Percentiles rank a stretch among this genome's conserved stretches.
Conservation (phyloP, 2,329 filamentous ascomycete genomes). For the Ramichloridium luteum region DNA sequence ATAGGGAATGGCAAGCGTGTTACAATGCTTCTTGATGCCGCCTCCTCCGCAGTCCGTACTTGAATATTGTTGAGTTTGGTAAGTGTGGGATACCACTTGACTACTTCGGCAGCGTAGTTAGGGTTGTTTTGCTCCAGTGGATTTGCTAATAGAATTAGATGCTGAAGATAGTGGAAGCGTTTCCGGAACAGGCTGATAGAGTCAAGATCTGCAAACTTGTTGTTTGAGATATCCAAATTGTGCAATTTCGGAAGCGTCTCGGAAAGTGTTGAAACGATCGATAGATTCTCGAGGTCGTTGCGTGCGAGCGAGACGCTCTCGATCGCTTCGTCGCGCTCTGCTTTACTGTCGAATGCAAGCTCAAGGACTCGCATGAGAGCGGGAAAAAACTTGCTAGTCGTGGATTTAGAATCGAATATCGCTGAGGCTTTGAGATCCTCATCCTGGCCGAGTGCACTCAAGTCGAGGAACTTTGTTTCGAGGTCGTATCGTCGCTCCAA, state of each 20-base stretch:
- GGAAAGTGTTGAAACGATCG: slow-evolving; percentile 60
- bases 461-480: slow-evolving; percentile 62
- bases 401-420: slow-evolving; percentile 59
- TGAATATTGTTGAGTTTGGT: slow-evolving; percentile 62
- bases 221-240: slow-evolving; percentile 80
- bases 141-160: slow-evolving; percentile 66
- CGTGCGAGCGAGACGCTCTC: slow-evolving; percentile 68
- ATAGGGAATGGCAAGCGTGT: slow-evolving; percentile 49
- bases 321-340: slow-evolving; percentile 66
- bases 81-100: slow-evolving; percentile 73
- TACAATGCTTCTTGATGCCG: slow-evolving; percentile 43
- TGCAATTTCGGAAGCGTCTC: slow-evolving; percentile 73
- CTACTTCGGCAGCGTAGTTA: slow-evolving; percentile 53
- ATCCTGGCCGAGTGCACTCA: slow-evolving; percentile 67
- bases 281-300: slow-evolving; percentile 65
- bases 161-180: slow-evolving; percentile 67
- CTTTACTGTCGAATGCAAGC: slow-evolving; percentile 56
- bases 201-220: slow-evolving; percentile 58
- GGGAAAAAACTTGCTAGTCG: slow-evolving; percentile 77
- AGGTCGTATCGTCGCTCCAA: slow-evolving; percentile 63
- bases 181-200: slow-evolving; percentile 64
- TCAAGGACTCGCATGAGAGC: slow-evolving; percentile 83
- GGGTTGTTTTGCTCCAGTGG: slow-evolving; percentile 45
- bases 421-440: slow-evolving; percentile 58
- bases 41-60: slow-evolving; percentile 60